Base-by-base conservation (phyloP, 306 rosid species). In the Hippophae rhamnoides region DNA sequence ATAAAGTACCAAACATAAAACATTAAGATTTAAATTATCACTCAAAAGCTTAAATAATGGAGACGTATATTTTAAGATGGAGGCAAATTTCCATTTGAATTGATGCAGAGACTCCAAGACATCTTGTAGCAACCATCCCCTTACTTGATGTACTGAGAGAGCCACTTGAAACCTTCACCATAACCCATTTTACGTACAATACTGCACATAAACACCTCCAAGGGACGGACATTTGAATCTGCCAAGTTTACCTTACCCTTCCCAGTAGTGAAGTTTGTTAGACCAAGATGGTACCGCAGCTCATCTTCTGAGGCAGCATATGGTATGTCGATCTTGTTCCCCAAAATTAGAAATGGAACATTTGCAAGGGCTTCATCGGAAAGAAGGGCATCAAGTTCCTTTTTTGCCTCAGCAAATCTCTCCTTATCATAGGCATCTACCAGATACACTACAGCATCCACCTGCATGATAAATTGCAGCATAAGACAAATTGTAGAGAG, bases 161-260 rank as follows among this genome's bases (percentile, higher is more conserved):
- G 69, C 96, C 96, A 89, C 69, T 81, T 85, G 90, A 89, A 85
- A 48, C 94, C 96, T 51, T 89, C 96, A 13, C 96, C 96, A 27
- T 85, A 89, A 60, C 96, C 96, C 96, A 89, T 89, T 77, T 89
- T 89, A 72, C 86, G 73, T 54, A 89, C 96, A 53, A 89, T 80
- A 62, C 96, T 89, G 81, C 96, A 89, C 96, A 89, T 89, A 83
- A 85, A 89, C 25, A 85, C 90, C 81, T 88, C 96, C 40, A 88
- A 80, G 57, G 94, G 81, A 1, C 94, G 94, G 52, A 88, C 84
- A 50, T 79, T 85, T 7, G 90, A 81, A 73, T 79, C 96, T 8
- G 78, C 1, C 84, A 89, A 10, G 66, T 67, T 85, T 10, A 85
- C 88, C 72, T 89, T 89, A 50, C 96, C 96, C 75, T 89, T 89